phyloP scores from a whole-genome alignment of 2,329 filamentous ascomycete species.

The Xylaria sp. region DNA sequence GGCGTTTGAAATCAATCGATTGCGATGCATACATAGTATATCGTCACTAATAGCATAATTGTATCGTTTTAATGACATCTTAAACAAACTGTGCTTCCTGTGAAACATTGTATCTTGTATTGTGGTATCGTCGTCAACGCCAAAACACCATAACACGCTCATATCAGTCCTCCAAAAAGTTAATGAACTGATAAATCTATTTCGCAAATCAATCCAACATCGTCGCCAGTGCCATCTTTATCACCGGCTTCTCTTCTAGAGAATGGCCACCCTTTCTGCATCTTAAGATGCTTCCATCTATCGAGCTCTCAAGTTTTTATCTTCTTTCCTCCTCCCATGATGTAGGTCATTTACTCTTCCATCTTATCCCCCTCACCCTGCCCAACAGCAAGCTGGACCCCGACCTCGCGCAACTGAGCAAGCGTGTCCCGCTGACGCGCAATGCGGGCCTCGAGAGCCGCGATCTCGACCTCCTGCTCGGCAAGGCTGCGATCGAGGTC shows the following conservation, averaged over 20 bases:
- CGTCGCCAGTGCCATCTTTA: neutral
- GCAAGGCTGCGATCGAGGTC: constrained; percentile 74
- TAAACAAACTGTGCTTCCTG: neutral
- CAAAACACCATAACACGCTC: constrained; percentile 18
- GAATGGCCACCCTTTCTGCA: neutral
- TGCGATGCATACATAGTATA: neutral
- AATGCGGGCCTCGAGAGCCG: constrained; percentile 71
- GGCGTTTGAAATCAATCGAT: neutral
- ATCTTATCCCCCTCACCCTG: constrained; percentile 52
- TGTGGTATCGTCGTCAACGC: constrained; percentile 28
- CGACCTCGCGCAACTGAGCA: constrained; percentile 62
- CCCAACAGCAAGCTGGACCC: constrained; percentile 53
- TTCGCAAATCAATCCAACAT: neutral
- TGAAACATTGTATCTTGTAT: neutral
- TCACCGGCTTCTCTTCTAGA: neutral
- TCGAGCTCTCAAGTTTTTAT: neutral
- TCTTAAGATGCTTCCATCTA: too few relatives aligned
- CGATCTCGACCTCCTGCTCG: constrained; percentile 78
- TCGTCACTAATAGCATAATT: constrained; percentile 1
- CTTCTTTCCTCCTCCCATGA: neutral
- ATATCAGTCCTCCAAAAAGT: neutral
- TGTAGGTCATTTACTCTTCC: constrained; percentile 49
- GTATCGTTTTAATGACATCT: neutral
- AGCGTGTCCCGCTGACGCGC: constrained; percentile 69
- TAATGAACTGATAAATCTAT: neutral